phyloP scores from a whole-genome alignment of 495 filamentous ascomycete species.

The Penicillium atrosanguineum region DNA sequence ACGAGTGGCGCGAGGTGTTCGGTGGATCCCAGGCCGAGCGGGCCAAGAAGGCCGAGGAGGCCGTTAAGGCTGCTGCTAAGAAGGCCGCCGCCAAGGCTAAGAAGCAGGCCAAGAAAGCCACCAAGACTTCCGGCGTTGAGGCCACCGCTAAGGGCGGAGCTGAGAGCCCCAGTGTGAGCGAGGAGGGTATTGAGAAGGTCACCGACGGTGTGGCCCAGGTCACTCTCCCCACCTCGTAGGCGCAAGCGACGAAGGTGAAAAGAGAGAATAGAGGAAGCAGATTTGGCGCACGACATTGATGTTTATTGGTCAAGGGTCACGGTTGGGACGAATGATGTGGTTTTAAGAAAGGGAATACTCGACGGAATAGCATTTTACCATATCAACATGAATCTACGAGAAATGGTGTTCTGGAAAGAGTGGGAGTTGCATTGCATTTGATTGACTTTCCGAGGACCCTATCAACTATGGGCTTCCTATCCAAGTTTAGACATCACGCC shows the following conservation, averaged over 20 bases:
- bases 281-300: slow-evolving; percentile 8
- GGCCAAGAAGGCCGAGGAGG: slow-evolving; percentile 63
- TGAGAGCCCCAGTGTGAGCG: slow-evolving; percentile 20
- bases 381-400: slow-evolving; percentile 15
- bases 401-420: slow-evolving; percentile 12
- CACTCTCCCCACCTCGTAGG: slow-evolving; percentile 38
- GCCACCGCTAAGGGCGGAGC: slow-evolving; percentile 37
- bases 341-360: slow-evolving; percentile 12
- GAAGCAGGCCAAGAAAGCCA: slow-evolving; percentile 60
- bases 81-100: slow-evolving; percentile 56
- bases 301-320: slow-evolving; percentile 2
- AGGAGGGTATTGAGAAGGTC: slow-evolving; percentile 35
- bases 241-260: neutral
- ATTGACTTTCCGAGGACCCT: neutral
- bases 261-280: neutral
- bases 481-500: neutral
- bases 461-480: neutral
- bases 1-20: slow-evolving; percentile 77
- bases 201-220: slow-evolving; percentile 42
- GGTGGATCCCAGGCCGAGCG: slow-evolving; percentile 69
- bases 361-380: slow-evolving; percentile 11
- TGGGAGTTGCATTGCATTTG: slow-evolving; percentile 12
- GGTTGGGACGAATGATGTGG: slow-evolving; percentile 10
- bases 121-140: slow-evolving; percentile 25
- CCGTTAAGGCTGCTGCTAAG: slow-evolving; percentile 52